These are phyloP conservation scores for Ganoderma meredithae DNA, from an alignment of 1,284 basidiomycete species.

Conservation along the genomic window DNA sequence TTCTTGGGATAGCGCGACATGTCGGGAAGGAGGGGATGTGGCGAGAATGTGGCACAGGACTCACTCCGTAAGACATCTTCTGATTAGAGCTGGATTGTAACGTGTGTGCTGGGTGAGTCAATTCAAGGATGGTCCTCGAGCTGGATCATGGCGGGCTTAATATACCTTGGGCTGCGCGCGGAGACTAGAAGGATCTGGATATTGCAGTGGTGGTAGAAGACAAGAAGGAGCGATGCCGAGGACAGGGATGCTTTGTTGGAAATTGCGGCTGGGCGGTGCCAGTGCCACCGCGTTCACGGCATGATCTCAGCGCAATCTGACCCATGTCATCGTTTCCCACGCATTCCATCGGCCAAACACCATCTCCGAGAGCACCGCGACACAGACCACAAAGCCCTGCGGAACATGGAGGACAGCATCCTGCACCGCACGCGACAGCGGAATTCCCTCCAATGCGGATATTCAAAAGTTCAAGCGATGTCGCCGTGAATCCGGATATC, in stretches of 20 bases:
- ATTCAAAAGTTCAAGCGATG: no score
- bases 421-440: not conserved
- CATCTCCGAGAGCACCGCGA: not conserved
- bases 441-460: not conserved
- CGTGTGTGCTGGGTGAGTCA: not conserved
- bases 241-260: not conserved
- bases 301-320: not conserved
- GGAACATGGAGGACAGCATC: not conserved
- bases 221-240: slow-evolving; percentile 5
- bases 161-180: not conserved
- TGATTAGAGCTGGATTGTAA: not conserved
- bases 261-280: not conserved
- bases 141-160: not conserved
- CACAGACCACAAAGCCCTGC: not conserved
- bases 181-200: not conserved
- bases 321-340: slow-evolving; percentile 8
- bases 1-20: not conserved
- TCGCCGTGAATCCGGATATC: not conserved
- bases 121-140: not conserved
- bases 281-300: slow-evolving; percentile 2
- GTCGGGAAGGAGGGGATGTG: not conserved
- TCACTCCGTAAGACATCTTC: slow-evolving; percentile 27
- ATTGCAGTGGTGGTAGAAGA: slow-evolving; percentile 10
- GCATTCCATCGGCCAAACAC: not conserved
- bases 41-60: slow-evolving; percentile 3